Evolutionary conservation across 768 basidiomycete species (phyloP).

Genomic region (Neoboletus subvelutipes): DNA sequence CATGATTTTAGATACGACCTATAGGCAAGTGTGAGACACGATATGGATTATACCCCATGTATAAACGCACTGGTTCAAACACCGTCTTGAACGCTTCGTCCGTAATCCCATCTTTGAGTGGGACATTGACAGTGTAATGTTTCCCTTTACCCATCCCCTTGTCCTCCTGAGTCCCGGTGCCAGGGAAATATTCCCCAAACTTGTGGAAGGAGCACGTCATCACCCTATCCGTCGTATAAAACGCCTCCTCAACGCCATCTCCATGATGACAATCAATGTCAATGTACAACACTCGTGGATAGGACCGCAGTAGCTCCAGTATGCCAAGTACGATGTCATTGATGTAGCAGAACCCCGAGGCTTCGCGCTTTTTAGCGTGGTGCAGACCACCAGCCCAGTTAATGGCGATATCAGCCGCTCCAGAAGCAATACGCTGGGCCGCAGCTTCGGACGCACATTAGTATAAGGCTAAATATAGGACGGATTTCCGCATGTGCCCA

Average conservation of each 20-base stretch:
- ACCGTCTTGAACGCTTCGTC: conserved; percentile 85
- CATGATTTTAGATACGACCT: conserved; percentile 84
- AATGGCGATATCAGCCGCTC: conserved; percentile 79
- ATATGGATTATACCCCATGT: not conserved
- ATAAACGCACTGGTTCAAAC: conserved; percentile 82
- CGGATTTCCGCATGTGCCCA: conserved; percentile 34
- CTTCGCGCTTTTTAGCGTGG: conserved; percentile 99
- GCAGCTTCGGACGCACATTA: conserved; percentile 51
- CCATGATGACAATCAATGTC: conserved; percentile 99
- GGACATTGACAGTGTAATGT: conserved; percentile 90
- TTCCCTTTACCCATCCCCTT: conserved; percentile 80
- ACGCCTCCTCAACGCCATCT: conserved; percentile 98
- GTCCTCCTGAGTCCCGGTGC: conserved; percentile 81
- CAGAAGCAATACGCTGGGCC: conserved; percentile 75
- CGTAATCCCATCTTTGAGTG: conserved; percentile 90
- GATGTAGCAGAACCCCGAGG: conserved; percentile 98
- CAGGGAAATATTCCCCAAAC: conserved; percentile 83
- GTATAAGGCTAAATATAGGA: not conserved
- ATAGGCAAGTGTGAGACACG: not conserved
- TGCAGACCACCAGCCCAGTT: conserved; percentile 99
- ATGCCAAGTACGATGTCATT: conserved; percentile 97
- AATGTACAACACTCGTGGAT: conserved; percentile 90
- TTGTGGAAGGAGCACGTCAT: conserved; percentile 98
- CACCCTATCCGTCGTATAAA: conserved; percentile 95
- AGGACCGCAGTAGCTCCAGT: conserved; percentile 84